Evolutionary conservation across 164 flowering plant genomes (phyloP).

Genomic region (Tetrastigma voinierianum): DNA sequence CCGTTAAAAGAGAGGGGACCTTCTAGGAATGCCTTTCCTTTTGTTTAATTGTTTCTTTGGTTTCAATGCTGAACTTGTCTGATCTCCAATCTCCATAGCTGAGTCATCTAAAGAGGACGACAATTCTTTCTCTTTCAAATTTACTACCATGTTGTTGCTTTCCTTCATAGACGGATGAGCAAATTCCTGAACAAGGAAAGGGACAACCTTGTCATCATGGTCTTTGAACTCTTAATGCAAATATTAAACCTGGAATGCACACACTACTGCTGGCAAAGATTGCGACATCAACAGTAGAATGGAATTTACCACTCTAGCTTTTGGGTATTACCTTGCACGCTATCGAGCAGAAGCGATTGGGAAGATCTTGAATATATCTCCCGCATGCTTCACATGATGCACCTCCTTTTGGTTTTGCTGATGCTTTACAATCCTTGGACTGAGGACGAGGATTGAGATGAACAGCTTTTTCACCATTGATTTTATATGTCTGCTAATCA

Average conservation of each 20-base stretch:
- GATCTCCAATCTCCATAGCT: conserved; percentile 13
- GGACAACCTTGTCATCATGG: conserved; percentile 2
- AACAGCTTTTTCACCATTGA: conserved; percentile 65
- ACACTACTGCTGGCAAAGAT: not conserved
- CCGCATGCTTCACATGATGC: conserved; percentile 55
- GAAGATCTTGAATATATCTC: conserved; percentile 51
- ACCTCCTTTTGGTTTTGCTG: conserved; percentile 42
- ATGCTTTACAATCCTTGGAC: conserved; percentile 32
- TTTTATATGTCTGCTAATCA: conserved; percentile 54
- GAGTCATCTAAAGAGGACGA: conserved; percentile 13
- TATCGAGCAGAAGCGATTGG: conserved; percentile 66
- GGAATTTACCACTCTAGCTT: no score
- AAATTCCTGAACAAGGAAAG: conserved; percentile 4
- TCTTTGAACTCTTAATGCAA: conserved; percentile 13
- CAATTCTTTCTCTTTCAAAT: conserved; percentile 18
- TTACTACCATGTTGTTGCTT: conserved; percentile 3
- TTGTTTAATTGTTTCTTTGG: conserved; percentile 41
- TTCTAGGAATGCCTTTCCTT: conserved; percentile 54
- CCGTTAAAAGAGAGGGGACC: conserved; percentile 45
- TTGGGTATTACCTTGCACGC: conserved; percentile 59
- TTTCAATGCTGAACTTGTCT: conserved; percentile 24
- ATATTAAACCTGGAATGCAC: conserved; percentile 16
- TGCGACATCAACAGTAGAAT: not conserved
- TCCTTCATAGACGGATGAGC: conserved; percentile 13
- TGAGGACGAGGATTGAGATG: conserved; percentile 70